Evolutionary conservation across 2,329 filamentous ascomycete species (phyloP), one percentile per base, ranked within the genome.

Genomic region (Phaeosphaeriaceae sp.): DNA sequence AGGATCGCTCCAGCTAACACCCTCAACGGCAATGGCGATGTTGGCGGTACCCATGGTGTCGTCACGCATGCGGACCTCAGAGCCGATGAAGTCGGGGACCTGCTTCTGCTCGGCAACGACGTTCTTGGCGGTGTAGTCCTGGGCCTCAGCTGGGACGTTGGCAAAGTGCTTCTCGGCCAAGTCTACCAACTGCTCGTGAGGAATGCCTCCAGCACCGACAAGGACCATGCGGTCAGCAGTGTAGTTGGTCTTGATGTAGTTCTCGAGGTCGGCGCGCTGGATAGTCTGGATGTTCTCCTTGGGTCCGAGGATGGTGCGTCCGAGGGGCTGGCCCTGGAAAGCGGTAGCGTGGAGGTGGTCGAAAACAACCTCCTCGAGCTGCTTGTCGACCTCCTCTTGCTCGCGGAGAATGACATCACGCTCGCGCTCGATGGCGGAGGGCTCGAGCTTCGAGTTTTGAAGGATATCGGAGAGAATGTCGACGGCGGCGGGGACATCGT

Each of bases 171-270:
- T 92, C 85, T 99, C 94, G 70, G 95, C 95, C 68, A 99, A 89
- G 78, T 94, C 90, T 74, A 99, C 95, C 62, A 99, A 90, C 84
- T 97, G 87, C 78, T 94, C 87, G 83, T 99, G 95, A 68, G 94
- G 93, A 67, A 99, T 86, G 73, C 95, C 95, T 81, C 95, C 95
- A 68, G 95, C 90, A 78, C 94, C 94, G 71, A 97, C 95, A 49
- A 99, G 91, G 67, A 99, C 94, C 94, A 99, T 99, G 81, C 96
- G 94, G 84, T 99, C 95, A 68, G 95, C 94, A 59, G 94, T 97
- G 88, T 99, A 99, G 89, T 99, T 99, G 84, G 88, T 95, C 88
- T 97, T 97, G 88, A 99, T 98, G 85, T 99, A 99, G 85, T 91
- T 91, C 80, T 86, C 84, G 71, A 99, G 87, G 82, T 99, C 94